Percentiles rank a stretch among this genome's conserved stretches.
Conservation (phyloP, 2,329 filamentous ascomycete species). For the Orbilia javanica region DNA sequence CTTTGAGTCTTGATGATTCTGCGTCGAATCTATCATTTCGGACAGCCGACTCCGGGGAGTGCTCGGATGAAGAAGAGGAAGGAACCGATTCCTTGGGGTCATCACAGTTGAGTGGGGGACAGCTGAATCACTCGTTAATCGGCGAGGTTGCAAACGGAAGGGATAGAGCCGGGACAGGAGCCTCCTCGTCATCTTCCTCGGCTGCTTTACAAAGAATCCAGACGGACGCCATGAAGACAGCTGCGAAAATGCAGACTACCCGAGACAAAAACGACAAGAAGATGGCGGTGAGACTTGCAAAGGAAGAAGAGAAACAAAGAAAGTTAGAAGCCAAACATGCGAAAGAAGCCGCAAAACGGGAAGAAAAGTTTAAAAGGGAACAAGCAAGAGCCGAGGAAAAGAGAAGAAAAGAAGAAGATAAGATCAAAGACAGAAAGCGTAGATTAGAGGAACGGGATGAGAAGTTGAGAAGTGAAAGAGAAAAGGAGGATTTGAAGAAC, state of each 20-base stretch:
- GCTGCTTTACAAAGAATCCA: constrained; percentile 63
- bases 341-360: constrained; percentile 75
- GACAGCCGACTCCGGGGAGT: constrained; percentile 63
- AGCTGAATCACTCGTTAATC: constrained; percentile 5
- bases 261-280: constrained; percentile 57
- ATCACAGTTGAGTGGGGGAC: constrained; percentile 51
- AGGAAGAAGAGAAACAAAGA: constrained; percentile 76
- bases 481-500: constrained; percentile 68
- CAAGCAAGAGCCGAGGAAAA: constrained; percentile 75
- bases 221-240: constrained; percentile 23
- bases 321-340: constrained; percentile 74
- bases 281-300: constrained; percentile 55
- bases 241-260: constrained; percentile 23
- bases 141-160: constrained; percentile 61
- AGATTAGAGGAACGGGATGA: constrained; percentile 71
- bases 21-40: constrained; percentile 51
- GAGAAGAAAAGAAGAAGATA: constrained; percentile 73
- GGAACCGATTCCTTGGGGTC: constrained; percentile 21
- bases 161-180: constrained; percentile 62
- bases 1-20: constrained; percentile 45
- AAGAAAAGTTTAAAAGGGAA: constrained; percentile 76
- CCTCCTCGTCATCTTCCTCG: constrained; percentile 64
- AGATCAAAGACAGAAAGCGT: constrained; percentile 69
- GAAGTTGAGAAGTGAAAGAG: constrained; percentile 26
- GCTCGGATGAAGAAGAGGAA: constrained; percentile 61